Base-by-base conservation (phyloP, 495 filamentous ascomycete species). In the Chlorociboria aeruginascens region DNA sequence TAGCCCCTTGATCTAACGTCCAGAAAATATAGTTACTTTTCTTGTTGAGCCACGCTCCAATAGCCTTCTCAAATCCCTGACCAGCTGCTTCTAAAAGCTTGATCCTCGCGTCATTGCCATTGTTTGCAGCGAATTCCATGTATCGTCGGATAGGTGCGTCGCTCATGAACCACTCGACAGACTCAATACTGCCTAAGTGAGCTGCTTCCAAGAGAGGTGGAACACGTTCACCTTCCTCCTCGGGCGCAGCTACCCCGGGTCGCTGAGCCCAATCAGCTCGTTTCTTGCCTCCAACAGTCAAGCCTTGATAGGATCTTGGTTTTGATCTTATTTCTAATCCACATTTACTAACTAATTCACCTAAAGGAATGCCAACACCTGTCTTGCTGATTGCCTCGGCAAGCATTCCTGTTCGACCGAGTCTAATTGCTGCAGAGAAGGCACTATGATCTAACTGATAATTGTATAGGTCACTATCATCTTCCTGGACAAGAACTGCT, bases 251-350 rank as follows among this genome's bases (percentile, higher is more conserved):
- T n/a, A 33, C 9, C 16, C 36, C 46, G 12, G 50, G 45, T 36
- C 42, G 49, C 42, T 32, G 54, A 40, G 35, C 51, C 59, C 32
- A 74, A 45, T 72, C 75, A 13, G 69, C 66, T 42, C 79, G 73
- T 69, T 86, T 87, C 60, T 77, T 77, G 1, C 84, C 83, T 52
- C 81, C 77, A 8, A 89, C 77, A 8, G 71, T 82, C 40, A 87
- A 59, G 0, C 84, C 83, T 53, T 81, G 82, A 53, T 89, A 87
- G 57, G 77, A 84, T 11, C 66, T 68, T 3, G 80, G 75, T 57
- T 82, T 81, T 46, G 76, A 70, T 41, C 69, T 61, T 39, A 77
- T 52, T 54, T 76, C 69, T 2, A 78, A 58, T 0, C 82, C 82
- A 28, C 67, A 77, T 12, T 44, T 51, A 8, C 72, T 66, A 8